phyloP scores from a whole-genome alignment of 345 rosid genomes.

The Salix suchowensis region DNA sequence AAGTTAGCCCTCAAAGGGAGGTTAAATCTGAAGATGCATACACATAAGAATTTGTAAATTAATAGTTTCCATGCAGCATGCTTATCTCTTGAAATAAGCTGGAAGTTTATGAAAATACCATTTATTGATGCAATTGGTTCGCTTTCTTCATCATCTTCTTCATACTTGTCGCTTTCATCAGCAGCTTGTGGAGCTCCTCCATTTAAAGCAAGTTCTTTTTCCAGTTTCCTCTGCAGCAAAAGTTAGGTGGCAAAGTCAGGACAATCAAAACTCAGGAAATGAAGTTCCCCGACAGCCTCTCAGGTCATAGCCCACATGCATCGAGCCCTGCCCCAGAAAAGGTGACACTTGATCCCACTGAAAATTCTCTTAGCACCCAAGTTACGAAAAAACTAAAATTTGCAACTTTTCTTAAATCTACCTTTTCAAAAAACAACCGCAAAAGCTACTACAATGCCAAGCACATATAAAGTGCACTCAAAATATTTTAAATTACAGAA shows the following conservation, averaged over 20 bases:
- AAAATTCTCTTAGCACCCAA: too few species aligned
- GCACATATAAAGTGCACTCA: background rate
- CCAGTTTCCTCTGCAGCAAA: conserved; percentile 65
- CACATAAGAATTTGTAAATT: background rate
- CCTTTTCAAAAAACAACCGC: too few species aligned
- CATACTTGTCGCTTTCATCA: conserved; percentile 31
- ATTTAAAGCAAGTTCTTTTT: conserved; percentile 39
- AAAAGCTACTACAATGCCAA: background rate
- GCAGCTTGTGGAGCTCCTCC: conserved; percentile 40
- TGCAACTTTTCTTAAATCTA: too few species aligned
- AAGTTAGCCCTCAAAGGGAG: background rate
- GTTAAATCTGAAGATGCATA: background rate
- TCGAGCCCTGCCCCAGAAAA: background rate
- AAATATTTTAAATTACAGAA: background rate
- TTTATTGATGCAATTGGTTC: conserved; percentile 37
- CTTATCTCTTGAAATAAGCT: background rate
- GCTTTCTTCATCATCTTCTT: conserved; percentile 36
- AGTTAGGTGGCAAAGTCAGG: conserved; percentile 1
- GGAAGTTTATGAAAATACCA: conserved; percentile 35
- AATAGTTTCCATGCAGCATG: background rate
- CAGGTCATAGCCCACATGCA: background rate
- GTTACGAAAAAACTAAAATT: too few species aligned
- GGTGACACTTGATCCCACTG: background rate
- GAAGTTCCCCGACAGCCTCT: background rate
- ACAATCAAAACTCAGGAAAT: background rate